Evolutionary conservation across 495 filamentous ascomycete genomes (phyloP), one percentile per base, ranked within the genome.

Genomic region (Penicillium cosmopolitanum): DNA sequence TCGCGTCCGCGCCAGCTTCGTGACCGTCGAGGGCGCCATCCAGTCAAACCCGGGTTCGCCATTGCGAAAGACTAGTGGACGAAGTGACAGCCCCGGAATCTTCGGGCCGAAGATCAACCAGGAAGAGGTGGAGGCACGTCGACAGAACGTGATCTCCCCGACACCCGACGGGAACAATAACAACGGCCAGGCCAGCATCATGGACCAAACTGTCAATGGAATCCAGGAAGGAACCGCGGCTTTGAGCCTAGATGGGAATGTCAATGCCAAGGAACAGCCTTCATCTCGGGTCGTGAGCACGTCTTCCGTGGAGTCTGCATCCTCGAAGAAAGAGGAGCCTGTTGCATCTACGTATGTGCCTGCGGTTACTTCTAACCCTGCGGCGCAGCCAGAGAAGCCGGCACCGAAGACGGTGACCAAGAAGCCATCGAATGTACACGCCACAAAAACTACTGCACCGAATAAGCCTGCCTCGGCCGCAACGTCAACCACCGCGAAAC

Each of bases 1-100:
- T 53, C 93, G 89, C 73, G 85, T 96, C 48, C 84, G 91, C 55
- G 91, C 92, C 34, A 92, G 84, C 67, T 97, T 97, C 70, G 84
- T 96, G 46, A 84, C 89, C 3, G 86, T 97, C 15, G 90, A 93
- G 58, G 73, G 74, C 33, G 71, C 66, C 5, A 57, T 72, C 31
- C 73, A 71, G 40, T 70, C 69, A 10, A 73, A 63, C 38, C 68
- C 71, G 8, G 66, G 67, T 19, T 73, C 73, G 25, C 73, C 69
- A 21, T 60, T 79, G 54, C 67, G 71, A 44, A 75, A 75, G 56
- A 66, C 71, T 51, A 75, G 71, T 51, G 68, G 66, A 33, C 65
- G 63, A 11, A 74, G 72, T 56, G 75, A 77, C 19, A 70, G 64
- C 35, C 58, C 73, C 15, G 66, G 66, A 3, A 63, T 71, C n/a